These are phyloP conservation scores for Musa itinerans DNA, from an alignment of 176 grass and related monocot species.

Conservation along the genomic window DNA sequence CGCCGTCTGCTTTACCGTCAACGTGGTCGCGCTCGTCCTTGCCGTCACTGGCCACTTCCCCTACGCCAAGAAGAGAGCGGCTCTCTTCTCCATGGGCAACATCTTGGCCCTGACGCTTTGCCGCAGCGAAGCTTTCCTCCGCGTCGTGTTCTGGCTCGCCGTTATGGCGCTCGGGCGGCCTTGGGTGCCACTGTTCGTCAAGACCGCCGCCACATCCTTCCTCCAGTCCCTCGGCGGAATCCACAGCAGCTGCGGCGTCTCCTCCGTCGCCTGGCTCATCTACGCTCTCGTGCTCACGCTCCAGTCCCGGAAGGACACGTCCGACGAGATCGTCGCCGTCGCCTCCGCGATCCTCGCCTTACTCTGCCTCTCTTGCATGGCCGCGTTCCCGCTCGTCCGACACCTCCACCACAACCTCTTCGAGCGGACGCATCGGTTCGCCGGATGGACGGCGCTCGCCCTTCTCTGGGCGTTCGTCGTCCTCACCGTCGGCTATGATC, in stretches of 20 bases:
- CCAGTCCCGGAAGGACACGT: conserved; percentile 9
- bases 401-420: conserved; percentile 84
- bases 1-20: conserved; percentile 28
- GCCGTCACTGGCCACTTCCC: conserved; percentile 34
- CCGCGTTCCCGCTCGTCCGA: conserved; percentile 64
- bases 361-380: conserved; percentile 37
- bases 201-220: conserved; percentile 39
- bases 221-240: conserved; percentile 63
- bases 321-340: conserved; percentile 30
- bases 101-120: conserved; percentile 64
- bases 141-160: conserved; percentile 48
- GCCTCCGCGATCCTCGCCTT: conserved; percentile 42
- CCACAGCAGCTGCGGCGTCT: conserved; percentile 65
- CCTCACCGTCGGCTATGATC: conserved; percentile 38
- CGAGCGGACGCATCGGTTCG: conserved; percentile 65
- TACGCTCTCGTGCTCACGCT: conserved; percentile 39
- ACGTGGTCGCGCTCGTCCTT: conserved; percentile 24
- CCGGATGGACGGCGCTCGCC: conserved; percentile 52
- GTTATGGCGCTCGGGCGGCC: conserved; percentile 33
- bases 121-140: conserved; percentile 55
- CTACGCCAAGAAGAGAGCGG: conserved; percentile 35
- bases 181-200: conserved; percentile 37
- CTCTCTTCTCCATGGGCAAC: conserved; percentile 54
- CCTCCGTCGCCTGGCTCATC: conserved; percentile 45
- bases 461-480: conserved; percentile 59